A percentile compares a stretch with the other conserved stretches of the same genome.
Conservation (phyloP, 2,329 filamentous ascomycete genomes). For the Tolypocladium guangdongense region DNA sequence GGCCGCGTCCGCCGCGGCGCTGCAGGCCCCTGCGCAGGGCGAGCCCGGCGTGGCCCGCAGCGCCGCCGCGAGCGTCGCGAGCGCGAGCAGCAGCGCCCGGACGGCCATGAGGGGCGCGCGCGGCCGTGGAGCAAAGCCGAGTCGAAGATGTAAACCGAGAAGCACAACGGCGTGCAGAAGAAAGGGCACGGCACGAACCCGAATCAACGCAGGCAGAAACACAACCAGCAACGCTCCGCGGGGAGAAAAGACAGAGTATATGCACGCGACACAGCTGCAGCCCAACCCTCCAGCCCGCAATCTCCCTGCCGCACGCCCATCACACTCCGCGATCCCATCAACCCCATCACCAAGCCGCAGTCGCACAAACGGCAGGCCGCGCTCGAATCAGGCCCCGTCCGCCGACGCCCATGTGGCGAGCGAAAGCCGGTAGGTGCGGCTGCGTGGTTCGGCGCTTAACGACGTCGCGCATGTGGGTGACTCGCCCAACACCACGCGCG, state of each 20-base stretch:
- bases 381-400: neutral
- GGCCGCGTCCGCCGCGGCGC: conserved; percentile 35
- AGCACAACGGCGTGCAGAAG: too few relatives aligned
- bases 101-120: conserved; percentile 3
- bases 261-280: neutral
- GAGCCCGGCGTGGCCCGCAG: conserved; percentile 43
- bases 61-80: conserved; percentile 7
- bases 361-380: neutral
- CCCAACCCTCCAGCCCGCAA: neutral
- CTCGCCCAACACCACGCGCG: neutral
- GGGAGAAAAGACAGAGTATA: neutral
- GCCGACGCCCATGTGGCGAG: neutral
- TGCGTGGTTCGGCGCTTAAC: neutral
- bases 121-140: too few relatives aligned
- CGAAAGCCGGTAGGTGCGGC: neutral
- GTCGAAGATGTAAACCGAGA: neutral
- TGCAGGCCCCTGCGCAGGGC: conserved; percentile 40
- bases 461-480: neutral
- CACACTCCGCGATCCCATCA: neutral
- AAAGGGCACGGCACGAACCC: too few relatives aligned
- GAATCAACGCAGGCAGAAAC: neutral
- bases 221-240: neutral
- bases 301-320: neutral
- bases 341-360: neutral
- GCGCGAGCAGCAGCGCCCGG: neutral